phyloP scores from a whole-genome alignment of 2,329 filamentous ascomycete species.

The Fusarium sp. region DNA sequence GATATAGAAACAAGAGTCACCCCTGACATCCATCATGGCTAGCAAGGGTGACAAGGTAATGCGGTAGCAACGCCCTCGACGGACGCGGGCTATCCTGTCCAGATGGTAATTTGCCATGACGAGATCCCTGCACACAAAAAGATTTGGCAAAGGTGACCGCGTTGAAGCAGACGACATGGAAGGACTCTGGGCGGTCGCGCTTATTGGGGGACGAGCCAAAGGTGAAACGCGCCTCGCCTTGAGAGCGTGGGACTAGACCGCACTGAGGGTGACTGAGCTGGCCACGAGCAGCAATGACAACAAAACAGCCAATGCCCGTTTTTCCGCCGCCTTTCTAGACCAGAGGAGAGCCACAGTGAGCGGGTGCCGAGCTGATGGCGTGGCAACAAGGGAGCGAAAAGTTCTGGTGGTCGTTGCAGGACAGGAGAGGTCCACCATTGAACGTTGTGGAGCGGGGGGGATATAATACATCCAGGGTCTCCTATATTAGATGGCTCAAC shows the following conservation, averaged over 20 bases:
- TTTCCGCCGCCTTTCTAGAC: conserved; percentile 27
- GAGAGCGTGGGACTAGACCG: conserved; percentile 37
- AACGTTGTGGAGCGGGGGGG: conserved; percentile 42
- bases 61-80: conserved; percentile 25
- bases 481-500: conserved; percentile 45
- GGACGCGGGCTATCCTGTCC: conserved; percentile 34
- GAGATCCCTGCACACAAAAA: conserved; percentile 33
- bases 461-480: conserved; percentile 47
- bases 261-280: conserved; percentile 40
- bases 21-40: conserved; percentile 45
- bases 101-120: conserved; percentile 42
- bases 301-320: conserved; percentile 30
- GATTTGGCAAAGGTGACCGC: conserved; percentile 32
- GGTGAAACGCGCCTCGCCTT: conserved; percentile 45
- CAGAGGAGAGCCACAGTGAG: conserved; percentile 26
- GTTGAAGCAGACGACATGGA: conserved; percentile 35
- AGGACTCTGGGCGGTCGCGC: conserved; percentile 33
- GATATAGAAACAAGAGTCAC: conserved; percentile 61
- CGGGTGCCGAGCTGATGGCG: conserved; percentile 40
- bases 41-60: conserved; percentile 38
- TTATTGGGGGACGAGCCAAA: conserved; percentile 41
- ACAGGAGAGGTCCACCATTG: conserved; percentile 35
- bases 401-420: conserved; percentile 40
- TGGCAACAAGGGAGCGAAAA: conserved; percentile 42
- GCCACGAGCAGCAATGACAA: conserved; percentile 31